phyloP scores from a whole-genome alignment of 164 flowering plant species.

The Annona squamosa region DNA sequence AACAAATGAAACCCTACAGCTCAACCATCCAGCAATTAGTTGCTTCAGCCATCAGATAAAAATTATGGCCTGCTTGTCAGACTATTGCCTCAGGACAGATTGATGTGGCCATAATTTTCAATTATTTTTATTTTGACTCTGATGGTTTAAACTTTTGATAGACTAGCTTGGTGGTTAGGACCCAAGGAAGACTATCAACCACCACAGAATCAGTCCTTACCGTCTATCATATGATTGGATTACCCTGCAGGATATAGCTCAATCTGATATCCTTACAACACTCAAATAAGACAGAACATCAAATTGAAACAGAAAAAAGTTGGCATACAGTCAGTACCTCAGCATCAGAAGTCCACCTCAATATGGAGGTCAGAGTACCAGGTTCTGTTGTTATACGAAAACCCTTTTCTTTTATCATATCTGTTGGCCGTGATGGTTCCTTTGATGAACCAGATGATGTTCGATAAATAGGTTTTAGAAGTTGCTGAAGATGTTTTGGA shows the following conservation, averaged over 20 bases:
- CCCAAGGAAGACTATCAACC: neutral
- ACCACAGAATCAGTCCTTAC: neutral
- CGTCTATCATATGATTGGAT: neutral
- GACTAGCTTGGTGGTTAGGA: neutral
- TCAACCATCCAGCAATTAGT: neutral
- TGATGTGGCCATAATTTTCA: neutral
- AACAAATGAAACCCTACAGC: neutral
- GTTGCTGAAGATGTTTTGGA: conserved; percentile 59
- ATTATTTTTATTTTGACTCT: neutral
- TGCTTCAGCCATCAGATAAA: neutral
- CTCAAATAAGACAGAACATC: neutral
- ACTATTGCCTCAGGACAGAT: neutral
- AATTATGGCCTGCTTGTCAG: neutral
- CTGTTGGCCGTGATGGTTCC: conserved; percentile 15
- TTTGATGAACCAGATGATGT: conserved; percentile 22
- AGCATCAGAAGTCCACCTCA: conserved; percentile 68
- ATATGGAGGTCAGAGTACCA: conserved; percentile 38
- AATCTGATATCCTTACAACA: too few relatives aligned
- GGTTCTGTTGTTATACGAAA: conserved; percentile 61
- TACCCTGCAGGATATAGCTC: neutral
- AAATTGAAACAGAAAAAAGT: conserved; percentile 2
- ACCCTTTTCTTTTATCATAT: conserved; percentile 48
- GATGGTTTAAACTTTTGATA: neutral
- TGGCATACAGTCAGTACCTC: conserved; percentile 43
- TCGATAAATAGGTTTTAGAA: conserved; percentile 50